Evolutionary conservation across 2,329 filamentous ascomycete genomes (phyloP), one percentile per base, ranked within the genome.

Genomic region (Parasarocladium wereldwijsianum): DNA sequence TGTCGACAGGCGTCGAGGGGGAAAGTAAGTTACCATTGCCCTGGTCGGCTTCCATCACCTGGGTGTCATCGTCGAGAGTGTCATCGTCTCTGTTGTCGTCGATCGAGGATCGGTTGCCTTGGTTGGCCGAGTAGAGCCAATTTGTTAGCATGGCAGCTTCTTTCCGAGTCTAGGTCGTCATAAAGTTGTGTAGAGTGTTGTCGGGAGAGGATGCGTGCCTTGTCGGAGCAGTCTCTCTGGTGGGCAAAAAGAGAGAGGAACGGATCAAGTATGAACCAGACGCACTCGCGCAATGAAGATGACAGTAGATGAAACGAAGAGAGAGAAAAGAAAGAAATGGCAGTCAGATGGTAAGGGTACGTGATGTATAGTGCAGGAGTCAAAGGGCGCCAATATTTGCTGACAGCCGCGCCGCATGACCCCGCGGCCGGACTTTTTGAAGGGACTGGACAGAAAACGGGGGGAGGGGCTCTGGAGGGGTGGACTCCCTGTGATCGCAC

Each of bases 11-110:
- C 10, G 8, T 12, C 19, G 4, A 17, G 13, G n/a, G 8, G 9
- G n/a, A 21, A 26, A 10, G 20, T 17, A 24, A 4, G 20, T 52
- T 58, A 93, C 84, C 80, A 68, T 87, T 94, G 58, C 86, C 85
- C 66, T 96, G 85, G 32, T 94, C 86, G 36, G 82, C 71, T 58
- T 93, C 85, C 46, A 94, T 76, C 37, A 87, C 69, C 34, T 73
- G 76, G 47, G 84, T 85, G 45, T 92, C 83, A 44, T 84, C 76
- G 36, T 60, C 57, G 32, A 38, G 43, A 21, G 61, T 57, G 35
- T 54, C 53, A 8, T 57, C 62, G 37, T 42, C 51, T 36, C 49
- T 49, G 34, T 43, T 47, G 15, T 74, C 73, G 34, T 80, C 73
- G 39, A 53, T 54, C 41, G 74, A 77, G 26, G 68, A 69, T 39